phyloP scores from a whole-genome alignment of 208 protist genomes.

The Acanthamoeba castellanii region DNA sequence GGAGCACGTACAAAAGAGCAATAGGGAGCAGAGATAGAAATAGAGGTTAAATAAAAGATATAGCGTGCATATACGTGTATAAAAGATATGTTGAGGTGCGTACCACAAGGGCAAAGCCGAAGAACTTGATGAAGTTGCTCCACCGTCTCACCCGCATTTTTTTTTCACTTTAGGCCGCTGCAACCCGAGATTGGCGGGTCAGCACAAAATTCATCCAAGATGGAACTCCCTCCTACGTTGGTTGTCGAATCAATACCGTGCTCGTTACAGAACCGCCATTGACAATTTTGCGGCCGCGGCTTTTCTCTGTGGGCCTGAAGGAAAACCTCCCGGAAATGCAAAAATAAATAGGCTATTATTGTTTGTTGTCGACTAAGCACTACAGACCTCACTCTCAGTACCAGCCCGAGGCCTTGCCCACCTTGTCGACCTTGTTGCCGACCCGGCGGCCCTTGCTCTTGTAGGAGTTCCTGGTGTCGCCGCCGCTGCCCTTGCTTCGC shows the following conservation, averaged over 20 bases:
- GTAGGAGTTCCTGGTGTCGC: slow-evolving; percentile 40
- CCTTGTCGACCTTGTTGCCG: slow-evolving; percentile 55
- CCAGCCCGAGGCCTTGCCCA: background rate
- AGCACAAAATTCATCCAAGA: no score
- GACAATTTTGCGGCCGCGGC: no score
- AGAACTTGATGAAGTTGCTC: slow-evolving; percentile 35
- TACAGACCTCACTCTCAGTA: background rate
- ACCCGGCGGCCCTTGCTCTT: slow-evolving; percentile 8
- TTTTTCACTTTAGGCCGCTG: background rate
- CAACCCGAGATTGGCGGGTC: no score
- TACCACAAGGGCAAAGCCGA: background rate
- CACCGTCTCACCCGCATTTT: slow-evolving; percentile 10
- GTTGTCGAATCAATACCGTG: no score
- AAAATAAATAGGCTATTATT: background rate
- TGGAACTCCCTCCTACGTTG: no score
- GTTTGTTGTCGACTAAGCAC: background rate
- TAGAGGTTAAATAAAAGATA: background rate
- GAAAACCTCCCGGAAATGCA: background rate
- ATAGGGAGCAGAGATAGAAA: background rate
- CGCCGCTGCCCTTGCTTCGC: background rate
- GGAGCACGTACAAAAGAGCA: background rate
- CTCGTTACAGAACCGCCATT: no score
- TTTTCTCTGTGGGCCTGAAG: no score
- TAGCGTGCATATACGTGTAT: no score
- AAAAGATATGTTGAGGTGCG: background rate